Base-by-base conservation (phyloP, 768 basidiomycete genomes). In the Lentinula lateritia region DNA sequence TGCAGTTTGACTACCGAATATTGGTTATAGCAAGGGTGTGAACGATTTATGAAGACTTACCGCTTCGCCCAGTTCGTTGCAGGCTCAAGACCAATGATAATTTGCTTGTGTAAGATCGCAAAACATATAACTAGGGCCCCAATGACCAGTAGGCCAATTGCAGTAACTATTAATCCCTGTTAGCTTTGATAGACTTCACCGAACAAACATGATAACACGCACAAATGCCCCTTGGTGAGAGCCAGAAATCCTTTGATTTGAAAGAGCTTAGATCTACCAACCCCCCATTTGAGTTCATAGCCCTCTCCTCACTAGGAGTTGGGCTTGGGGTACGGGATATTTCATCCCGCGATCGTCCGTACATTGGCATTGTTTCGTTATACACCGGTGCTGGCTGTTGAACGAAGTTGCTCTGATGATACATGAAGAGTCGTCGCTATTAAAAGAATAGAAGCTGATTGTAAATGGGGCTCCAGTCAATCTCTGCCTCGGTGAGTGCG, bases 51-150 rank as follows among this genome's bases (percentile, higher is more conserved):
- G 28, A 46, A 20, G 9, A 67, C 76, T 64, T 64, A 80, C 80
- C 63, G 66, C 63, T 78, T 74, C 67, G 85, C 74, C 78, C 76
- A 78, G 48, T 78, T 71, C 0, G 83, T 81, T 4, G 71, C 71
- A 0, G 84, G 84, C 41, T 70, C 74, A 32, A 86, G 72, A 74
- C 76, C 79, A 5, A 73, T 56, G 34, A 86, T 76, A 63, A 87
- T 84, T 67, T 80, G 69, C 43, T 75, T 72, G 63, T 82, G 75
- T 55, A 79, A 78, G 6, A 80, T 64, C 12, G 73, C 67, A 58
- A 81, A 71, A 50, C 83, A 73, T 3, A 69, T 63, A 10, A 70
- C 67, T 0, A 79, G 13, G 53, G 71, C 70, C 50, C 74, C 39
- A 53, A 75, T 34, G 42, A 83, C 23, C 18, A 73, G 52, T 4